Base-by-base conservation (phyloP, 768 basidiomycete genomes). In the Panaeolus cyanescens region DNA sequence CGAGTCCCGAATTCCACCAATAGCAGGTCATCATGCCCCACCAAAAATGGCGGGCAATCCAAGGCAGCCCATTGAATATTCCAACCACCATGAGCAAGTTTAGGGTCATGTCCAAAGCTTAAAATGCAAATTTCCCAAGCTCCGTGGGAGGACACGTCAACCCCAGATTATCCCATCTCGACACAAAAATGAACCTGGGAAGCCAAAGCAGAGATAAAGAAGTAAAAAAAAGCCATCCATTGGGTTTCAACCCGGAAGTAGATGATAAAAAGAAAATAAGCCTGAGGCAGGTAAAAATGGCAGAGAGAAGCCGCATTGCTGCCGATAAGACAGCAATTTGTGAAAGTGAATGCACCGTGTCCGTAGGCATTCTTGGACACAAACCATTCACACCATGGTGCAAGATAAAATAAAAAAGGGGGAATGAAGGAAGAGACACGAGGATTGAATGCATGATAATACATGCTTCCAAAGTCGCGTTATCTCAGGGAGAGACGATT, bases 201-300 rank as follows among this genome's bases (percentile, higher is more conserved):
- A 50, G 45, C 45, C 10, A 8, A 50, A 50, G 45, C 22, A 28
- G 22, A 28, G n/a, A 8, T 20, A 22, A 42, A 22, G 39, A 42
- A 28, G 25, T 28, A 28, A 50, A 50, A n/a, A 28, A 50, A 50
- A 50, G 45, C 45, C 4, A 10, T 5, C 45, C 30, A 12, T 50
- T 32, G 37, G 17, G 55, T 45, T 33, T 32, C 7, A 22, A 32
- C 34, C n/a, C n/a, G 28, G 40, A 55, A 54, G 32, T 40, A 59
- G 50, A 30, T 56, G 40, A 59, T 59, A 31, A 59, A 30, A 45
- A 30, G 62, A 59, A 62, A 50, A 50, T 50, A 50, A 28, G 25
- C 25, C 45, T 50, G 45, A 50, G 45, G 45, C 7, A 28, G 15
- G 45, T 50, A 50, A 50, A 50, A 28, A 28, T 50, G 45, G 45